phyloP scores from a whole-genome alignment of 495 filamentous ascomycete genomes.

The Cladorrhinum samala region DNA sequence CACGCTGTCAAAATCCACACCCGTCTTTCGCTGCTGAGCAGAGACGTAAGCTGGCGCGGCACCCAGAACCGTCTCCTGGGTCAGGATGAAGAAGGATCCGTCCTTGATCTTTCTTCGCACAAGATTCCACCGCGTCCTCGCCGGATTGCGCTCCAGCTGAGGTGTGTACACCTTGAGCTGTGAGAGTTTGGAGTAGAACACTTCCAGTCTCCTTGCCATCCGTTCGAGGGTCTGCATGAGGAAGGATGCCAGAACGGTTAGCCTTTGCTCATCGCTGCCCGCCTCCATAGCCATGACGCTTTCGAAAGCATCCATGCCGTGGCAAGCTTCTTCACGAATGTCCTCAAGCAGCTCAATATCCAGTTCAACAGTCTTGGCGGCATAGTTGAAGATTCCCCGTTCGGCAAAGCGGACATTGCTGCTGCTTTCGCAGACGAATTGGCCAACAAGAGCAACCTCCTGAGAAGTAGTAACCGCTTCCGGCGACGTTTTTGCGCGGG shows the following conservation, averaged over 20 bases:
- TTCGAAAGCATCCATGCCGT: slow-evolving; percentile 47
- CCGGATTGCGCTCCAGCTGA: slow-evolving; percentile 43
- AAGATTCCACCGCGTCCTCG: slow-evolving; percentile 41
- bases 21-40: slow-evolving; percentile 22
- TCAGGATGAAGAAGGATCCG: slow-evolving; percentile 43
- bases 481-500: slow-evolving; percentile 40
- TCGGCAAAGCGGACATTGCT: slow-evolving; percentile 39
- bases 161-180: slow-evolving; percentile 40
- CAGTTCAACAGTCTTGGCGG: slow-evolving; percentile 39
- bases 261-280: slow-evolving; percentile 19
- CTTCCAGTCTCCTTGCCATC: slow-evolving; percentile 40
- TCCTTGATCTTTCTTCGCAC: slow-evolving; percentile 39
- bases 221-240: slow-evolving; percentile 44
- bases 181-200: slow-evolving; percentile 42
- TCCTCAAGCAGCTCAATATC: slow-evolving; percentile 45
- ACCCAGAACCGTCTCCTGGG: slow-evolving; percentile 32
- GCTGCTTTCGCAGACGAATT: slow-evolving; percentile 37
- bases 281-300: slow-evolving; percentile 28
- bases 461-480: slow-evolving; percentile 37
- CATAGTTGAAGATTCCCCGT: slow-evolving; percentile 42
- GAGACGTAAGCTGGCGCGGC: slow-evolving; percentile 25
- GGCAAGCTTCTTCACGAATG: slow-evolving; percentile 43
- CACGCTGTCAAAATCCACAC: slow-evolving; percentile 39
- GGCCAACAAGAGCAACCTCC: slow-evolving; percentile 43
- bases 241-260: slow-evolving; percentile 38